Percentiles rank a stretch among this genome's conserved stretches.
Conservation (phyloP, 2,329 filamentous ascomycete species). For the Akanthomyces muscarius region DNA sequence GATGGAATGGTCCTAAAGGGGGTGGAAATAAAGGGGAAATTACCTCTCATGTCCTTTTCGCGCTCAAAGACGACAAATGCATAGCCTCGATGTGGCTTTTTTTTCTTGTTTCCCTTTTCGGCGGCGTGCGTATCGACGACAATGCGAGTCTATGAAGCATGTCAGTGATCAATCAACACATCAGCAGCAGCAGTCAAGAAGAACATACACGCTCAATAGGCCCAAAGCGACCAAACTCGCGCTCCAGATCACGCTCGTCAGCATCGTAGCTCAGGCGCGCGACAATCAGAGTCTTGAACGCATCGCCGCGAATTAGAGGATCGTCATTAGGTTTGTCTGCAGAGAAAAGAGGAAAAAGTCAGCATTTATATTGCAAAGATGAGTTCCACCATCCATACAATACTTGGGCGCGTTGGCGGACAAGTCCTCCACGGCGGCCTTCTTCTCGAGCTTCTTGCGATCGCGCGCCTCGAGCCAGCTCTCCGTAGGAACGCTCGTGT, state of each 20-base stretch:
- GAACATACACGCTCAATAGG: conserved; percentile 82
- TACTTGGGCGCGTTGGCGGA: conserved; percentile 59
- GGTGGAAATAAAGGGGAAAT: conserved; percentile 37
- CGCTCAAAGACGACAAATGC: conserved; percentile 96
- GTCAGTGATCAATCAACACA: neutral
- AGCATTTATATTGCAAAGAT: conserved; percentile 18
- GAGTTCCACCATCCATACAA: conserved; percentile 44
- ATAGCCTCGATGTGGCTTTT: conserved; percentile 82
- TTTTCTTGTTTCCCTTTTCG: conserved; percentile 70
- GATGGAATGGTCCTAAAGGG: conserved; percentile 28
- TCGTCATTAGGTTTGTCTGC: conserved; percentile 80
- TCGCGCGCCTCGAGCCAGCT: conserved; percentile 89
- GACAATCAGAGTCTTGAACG: conserved; percentile 92
- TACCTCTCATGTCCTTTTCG: conserved; percentile 99
- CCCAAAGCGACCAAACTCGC: conserved; percentile 89
- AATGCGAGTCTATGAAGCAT: conserved; percentile 68
- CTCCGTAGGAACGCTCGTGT: conserved; percentile 77
- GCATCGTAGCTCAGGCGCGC: conserved; percentile 85
- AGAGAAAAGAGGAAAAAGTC: conserved; percentile 16
- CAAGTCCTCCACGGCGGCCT: conserved; percentile 60
- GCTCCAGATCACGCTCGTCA: conserved; percentile 83
- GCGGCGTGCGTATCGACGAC: conserved; percentile 70
- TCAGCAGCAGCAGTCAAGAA: neutral
- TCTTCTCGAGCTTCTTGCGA: conserved; percentile 77
- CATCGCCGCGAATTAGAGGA: conserved; percentile 83